phyloP scores from a whole-genome alignment of 2,329 filamentous ascomycete species.

The Karstenula rhodostoma region DNA sequence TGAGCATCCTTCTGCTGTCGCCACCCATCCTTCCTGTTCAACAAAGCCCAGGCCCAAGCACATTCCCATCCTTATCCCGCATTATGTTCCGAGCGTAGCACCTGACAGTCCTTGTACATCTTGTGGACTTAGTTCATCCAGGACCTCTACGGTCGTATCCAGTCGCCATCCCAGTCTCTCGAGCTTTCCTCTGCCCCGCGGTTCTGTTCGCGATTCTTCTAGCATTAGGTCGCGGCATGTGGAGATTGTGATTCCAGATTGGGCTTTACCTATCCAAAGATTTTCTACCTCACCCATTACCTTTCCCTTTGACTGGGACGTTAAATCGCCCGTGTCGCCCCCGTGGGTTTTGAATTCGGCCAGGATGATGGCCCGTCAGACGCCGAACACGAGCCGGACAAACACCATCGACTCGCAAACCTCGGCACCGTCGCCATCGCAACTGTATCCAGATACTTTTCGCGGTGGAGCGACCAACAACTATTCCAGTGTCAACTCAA shows the following conservation, averaged over 20 bases:
- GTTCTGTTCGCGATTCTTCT: constrained; percentile 40
- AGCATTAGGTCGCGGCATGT: constrained; percentile 55
- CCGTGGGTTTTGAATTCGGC: constrained; percentile 38
- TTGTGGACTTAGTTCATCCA: constrained; percentile 42
- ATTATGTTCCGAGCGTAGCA: constrained; percentile 51
- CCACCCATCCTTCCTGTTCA: constrained; percentile 32
- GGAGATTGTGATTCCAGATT: constrained; percentile 58
- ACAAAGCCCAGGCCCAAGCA: constrained; percentile 52
- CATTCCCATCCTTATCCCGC: constrained; percentile 54
- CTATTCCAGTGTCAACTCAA: constrained; percentile 54
- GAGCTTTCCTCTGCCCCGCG: constrained; percentile 37
- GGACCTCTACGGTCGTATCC: constrained; percentile 40
- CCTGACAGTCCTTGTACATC: constrained; percentile 48
- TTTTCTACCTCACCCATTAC: constrained; percentile 46
- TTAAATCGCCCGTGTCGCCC: constrained; percentile 28
- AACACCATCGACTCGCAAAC: constrained; percentile 58
- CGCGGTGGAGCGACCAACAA: constrained; percentile 47
- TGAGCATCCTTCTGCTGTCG: constrained; percentile 29
- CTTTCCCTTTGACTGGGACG: constrained; percentile 31
- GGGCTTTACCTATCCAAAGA: constrained; percentile 53
- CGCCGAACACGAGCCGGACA: constrained; percentile 53
- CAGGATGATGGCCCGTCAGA: constrained; percentile 52
- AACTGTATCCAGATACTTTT: constrained; percentile 47
- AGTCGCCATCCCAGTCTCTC: constrained; percentile 41
- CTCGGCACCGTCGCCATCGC: constrained; percentile 54